A percentile compares a stretch with the other conserved stretches of the same genome.
Conservation (phyloP, 768 basidiomycete genomes). For the Dacryopinax primogenitus region DNA sequence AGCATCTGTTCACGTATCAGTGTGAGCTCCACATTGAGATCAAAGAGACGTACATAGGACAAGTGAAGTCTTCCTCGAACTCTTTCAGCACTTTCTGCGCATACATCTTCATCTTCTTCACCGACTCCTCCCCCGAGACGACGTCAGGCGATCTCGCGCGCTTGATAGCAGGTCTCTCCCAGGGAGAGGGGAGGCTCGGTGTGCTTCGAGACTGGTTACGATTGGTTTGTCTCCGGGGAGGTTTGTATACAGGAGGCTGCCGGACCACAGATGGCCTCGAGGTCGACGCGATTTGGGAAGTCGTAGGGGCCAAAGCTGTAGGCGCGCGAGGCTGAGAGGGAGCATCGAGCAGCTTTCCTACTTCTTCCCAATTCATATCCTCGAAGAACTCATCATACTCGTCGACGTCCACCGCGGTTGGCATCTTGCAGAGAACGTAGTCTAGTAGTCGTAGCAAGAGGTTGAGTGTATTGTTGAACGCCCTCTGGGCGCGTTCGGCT, state of each 20-base stretch:
- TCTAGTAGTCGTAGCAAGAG: background rate
- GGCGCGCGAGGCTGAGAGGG: background rate
- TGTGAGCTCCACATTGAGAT: background rate
- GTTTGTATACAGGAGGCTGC: background rate
- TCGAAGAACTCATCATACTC: background rate
- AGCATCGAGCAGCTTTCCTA: constrained; percentile 4
- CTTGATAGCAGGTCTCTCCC: background rate
- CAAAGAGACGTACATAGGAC: background rate
- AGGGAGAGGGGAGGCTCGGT: background rate
- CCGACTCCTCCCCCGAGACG: background rate
- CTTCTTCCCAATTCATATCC: background rate
- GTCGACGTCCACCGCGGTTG: background rate
- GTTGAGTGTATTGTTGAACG: background rate
- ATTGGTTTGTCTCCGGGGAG: background rate
- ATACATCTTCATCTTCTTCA: constrained; percentile 21
- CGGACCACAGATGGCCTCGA: background rate
- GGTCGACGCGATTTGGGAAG: background rate
- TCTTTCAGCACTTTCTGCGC: constrained; percentile 24
- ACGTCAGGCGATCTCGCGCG: background rate
- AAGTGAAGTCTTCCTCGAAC: constrained; percentile 19
- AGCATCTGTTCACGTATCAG: background rate
- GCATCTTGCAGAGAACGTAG: background rate
- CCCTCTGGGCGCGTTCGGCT: background rate
- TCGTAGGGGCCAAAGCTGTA: background rate
- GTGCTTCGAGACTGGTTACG: background rate